Evolutionary conservation across 2,329 filamentous ascomycete genomes (phyloP), one percentile per base, ranked within the genome.

Genomic region (Apiospora koreana): DNA sequence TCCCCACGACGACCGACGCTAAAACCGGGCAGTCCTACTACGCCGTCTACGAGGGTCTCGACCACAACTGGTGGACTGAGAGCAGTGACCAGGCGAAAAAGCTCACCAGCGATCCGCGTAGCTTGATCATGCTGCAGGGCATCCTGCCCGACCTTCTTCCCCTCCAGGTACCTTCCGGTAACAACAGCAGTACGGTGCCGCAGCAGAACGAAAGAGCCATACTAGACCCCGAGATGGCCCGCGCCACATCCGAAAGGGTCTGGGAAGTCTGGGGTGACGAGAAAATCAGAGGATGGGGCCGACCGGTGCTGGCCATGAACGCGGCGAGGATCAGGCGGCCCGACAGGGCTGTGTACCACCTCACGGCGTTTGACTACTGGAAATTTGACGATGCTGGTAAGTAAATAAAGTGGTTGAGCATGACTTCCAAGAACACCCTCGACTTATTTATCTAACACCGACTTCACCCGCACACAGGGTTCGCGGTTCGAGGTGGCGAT

Each of bases 251-350:
- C 0, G 77, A 81, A 10, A 81, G 80, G 71, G 78, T 86, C 0
- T 76, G 74, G 64, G 76, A 80, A 23, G 74, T 80, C 0, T 86
- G 84, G 84, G 77, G 81, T 9, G 81, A 85, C 41, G 75, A 76
- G 23, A 79, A 81, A 43, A 82, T 82, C 4, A 83, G 79, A 8
- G 84, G 84, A 0, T 86, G 84, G 85, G 84, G 84, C 21, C 81
- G 84, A 7, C 82, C 82, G 0, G 80, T 85, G 69, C 69, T 86
- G 25, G 84, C 84, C 0, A 86, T 86, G 73, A 86, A 83, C 67
- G 79, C 82, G 6, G 78, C 81, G 0, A 76, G 81, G 14, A 76
- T 86, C 21, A 82, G 83, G 0, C 80, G 84, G n/a, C 76, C 77
- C 0, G 79, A 84, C 18, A 74, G 80, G 1, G 84, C 84, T 0